Percentiles rank a stretch among this genome's conserved stretches.
Conservation (phyloP, 2,329 filamentous ascomycete species). For the Camptophora hylomeconis region DNA sequence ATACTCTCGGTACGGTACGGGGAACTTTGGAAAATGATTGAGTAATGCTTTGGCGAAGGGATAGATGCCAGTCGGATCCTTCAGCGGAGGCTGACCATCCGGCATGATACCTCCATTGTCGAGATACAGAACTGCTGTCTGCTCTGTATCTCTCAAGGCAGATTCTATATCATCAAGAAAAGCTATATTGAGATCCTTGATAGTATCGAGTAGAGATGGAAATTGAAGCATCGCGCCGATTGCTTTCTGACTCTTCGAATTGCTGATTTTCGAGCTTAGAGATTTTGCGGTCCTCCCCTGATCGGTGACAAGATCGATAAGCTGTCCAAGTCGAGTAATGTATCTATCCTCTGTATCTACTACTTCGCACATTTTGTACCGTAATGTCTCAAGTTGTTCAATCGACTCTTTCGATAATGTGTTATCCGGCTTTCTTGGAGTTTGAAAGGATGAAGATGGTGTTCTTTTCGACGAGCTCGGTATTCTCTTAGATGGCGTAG, state of each 20-base stretch:
- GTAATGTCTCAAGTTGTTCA: slow-evolving; percentile 72
- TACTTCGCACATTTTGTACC: slow-evolving; percentile 79
- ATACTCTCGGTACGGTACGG: slow-evolving; percentile 82
- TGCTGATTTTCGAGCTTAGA: slow-evolving; percentile 50
- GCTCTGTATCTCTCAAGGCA: slow-evolving; percentile 71
- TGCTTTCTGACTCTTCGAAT: slow-evolving; percentile 14
- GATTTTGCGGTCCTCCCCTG: slow-evolving; percentile 61
- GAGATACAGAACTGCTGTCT: slow-evolving; percentile 56
- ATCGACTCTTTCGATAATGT: slow-evolving; percentile 81
- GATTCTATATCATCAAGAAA: slow-evolving; percentile 67
- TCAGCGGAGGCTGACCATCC: slow-evolving; percentile 35
- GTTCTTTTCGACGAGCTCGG: slow-evolving; percentile 11
- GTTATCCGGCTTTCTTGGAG: slow-evolving; percentile 50
- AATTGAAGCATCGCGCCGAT: slow-evolving; percentile 37
- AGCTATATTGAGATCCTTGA: slow-evolving; percentile 65
- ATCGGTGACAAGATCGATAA: slow-evolving; percentile 67
- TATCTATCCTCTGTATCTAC: slow-evolving; percentile 92
- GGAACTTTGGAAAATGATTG: slow-evolving; percentile 88
- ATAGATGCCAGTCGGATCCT: slow-evolving; percentile 65
- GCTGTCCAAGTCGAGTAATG: slow-evolving; percentile 70
- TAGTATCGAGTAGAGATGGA: slow-evolving; percentile 64
- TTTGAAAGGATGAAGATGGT: slow-evolving; percentile 12
- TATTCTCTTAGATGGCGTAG: slow-evolving; percentile 12
- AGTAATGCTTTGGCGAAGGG: slow-evolving; percentile 69
- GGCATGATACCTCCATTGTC: slow-evolving; percentile 34